These are phyloP conservation scores for Cryptococcus floricola DNA, from an alignment of 1,284 basidiomycete species.

Conservation along the genomic window DNA sequence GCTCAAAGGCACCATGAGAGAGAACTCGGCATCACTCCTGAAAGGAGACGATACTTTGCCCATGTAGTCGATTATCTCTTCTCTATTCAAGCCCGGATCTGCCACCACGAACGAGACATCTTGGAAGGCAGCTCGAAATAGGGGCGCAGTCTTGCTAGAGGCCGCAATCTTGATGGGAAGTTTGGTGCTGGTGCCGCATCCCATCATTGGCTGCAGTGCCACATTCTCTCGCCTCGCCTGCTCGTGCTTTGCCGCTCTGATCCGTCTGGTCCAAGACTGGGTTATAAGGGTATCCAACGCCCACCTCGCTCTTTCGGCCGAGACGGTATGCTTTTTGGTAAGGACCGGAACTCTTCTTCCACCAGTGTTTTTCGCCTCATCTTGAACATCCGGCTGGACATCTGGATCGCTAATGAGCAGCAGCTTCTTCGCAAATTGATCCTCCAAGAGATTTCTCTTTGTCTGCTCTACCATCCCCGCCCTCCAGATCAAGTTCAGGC, in stretches of 20 bases:
- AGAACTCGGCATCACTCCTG: conserved; percentile 66
- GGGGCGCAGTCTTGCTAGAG: conserved; percentile 59
- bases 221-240: conserved; percentile 52
- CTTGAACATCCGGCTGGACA: conserved; percentile 3
- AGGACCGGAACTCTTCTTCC: conserved; percentile 11
- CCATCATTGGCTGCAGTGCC: conserved; percentile 39
- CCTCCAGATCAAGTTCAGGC: conserved; percentile 71
- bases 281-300: conserved; percentile 71
- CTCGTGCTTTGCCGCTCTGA: conserved; percentile 48
- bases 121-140: conserved; percentile 67
- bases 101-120: conserved; percentile 60
- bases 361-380: background rate
- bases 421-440: conserved; percentile 71
- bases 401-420: conserved; percentile 56
- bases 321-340: conserved; percentile 53
- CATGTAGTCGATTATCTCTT: conserved; percentile 56
- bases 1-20: conserved; percentile 79
- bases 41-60: conserved; percentile 52
- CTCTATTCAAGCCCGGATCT: conserved; percentile 54
- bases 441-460: conserved; percentile 70
- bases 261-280: conserved; percentile 69
- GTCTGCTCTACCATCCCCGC: conserved; percentile 72
- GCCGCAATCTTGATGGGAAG: conserved; percentile 53
- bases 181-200: conserved; percentile 17
- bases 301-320: conserved; percentile 67